Base-by-base conservation (phyloP, 1,284 basidiomycete species). In the Naganishia cerealis region DNA sequence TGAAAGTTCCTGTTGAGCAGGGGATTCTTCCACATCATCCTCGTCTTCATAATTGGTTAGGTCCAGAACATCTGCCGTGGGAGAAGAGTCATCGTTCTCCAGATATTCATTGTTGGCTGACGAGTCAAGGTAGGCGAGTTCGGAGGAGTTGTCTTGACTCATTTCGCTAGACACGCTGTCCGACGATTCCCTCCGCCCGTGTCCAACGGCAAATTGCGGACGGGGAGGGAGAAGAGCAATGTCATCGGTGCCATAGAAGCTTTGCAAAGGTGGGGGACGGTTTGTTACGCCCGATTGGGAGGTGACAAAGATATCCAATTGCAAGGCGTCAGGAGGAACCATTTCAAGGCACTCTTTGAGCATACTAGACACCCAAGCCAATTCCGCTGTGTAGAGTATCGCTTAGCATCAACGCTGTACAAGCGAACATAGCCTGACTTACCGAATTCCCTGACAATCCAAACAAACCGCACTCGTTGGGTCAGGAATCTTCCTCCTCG, bases 21-120 rank as follows among this genome's bases (percentile, higher is more conserved):
- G 87, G 0, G 86, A 86, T 70, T 90, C 85, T 71, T 91, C 82
- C 36, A 85, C 81, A 73, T 91, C 88, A 70, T 90, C 85, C 70
- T 93, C 89, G 33, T 89, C 90, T 70, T 91, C 90, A 73, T 90
- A 93, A 73, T 91, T 89, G 8, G 90, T 91, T 65, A 90, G 81
- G 72, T 91, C 90, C 18, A 88, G 80, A 0, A 86, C 83, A 67
- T 87, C 84, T 26, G 80, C 80, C 36, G 65, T 53, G 6, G 66
- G 42, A 10, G 59, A 61, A 43, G 67, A 67, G 10, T 69, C 52
- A 4, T 46, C 40, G 18, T 65, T 43, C 13, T 57, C 70, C 26
- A 63, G 40, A 59, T 43, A 55, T 13, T 9, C 48, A 29, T 33
- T 24, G 36, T 12, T 65, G 66, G 29, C 70, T 67, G 62, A 67